Evolutionary conservation across 2,329 filamentous ascomycete genomes (phyloP).

Genomic region (Penicillium decumbens): DNA sequence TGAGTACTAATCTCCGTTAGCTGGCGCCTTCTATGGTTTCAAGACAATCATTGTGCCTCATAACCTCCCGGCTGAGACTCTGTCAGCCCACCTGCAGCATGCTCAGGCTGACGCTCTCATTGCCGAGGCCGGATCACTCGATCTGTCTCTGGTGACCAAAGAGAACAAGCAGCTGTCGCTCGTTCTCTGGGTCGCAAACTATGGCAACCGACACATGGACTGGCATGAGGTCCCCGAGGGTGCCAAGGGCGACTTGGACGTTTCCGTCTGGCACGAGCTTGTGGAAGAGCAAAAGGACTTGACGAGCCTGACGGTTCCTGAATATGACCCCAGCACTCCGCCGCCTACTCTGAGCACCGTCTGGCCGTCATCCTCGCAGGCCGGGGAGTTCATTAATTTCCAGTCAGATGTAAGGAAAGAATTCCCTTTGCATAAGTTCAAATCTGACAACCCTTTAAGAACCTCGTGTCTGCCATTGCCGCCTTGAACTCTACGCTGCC

Average conservation of each 20-base stretch:
- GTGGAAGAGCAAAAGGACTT: slow-evolving; percentile 63
- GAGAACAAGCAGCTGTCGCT: slow-evolving; percentile 67
- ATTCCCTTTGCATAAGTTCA: not conserved
- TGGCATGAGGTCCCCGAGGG: slow-evolving; percentile 86
- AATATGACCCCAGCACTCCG: slow-evolving; percentile 51
- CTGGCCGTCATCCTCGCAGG: slow-evolving; percentile 38
- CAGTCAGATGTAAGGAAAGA: slow-evolving; percentile 57
- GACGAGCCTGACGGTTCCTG: slow-evolving; percentile 61
- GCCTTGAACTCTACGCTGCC: slow-evolving; percentile 73
- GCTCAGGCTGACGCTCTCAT: slow-evolving; percentile 76
- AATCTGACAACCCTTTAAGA: slow-evolving; percentile 41
- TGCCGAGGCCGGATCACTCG: slow-evolving; percentile 79
- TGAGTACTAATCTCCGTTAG: slow-evolving; percentile 36
- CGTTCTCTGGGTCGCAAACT: slow-evolving; percentile 87
- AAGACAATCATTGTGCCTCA: slow-evolving; percentile 82
- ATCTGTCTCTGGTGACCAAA: slow-evolving; percentile 67
- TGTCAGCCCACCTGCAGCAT: slow-evolving; percentile 67
- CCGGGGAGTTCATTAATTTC: slow-evolving; percentile 73
- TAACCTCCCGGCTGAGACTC: slow-evolving; percentile 63
- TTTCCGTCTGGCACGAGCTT: slow-evolving; percentile 91
- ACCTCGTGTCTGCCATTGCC: slow-evolving; percentile 81
- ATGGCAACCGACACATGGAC: slow-evolving; percentile 86
- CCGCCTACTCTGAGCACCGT: slow-evolving; percentile 45
- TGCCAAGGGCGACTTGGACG: slow-evolving; percentile 67
- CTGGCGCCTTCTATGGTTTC: slow-evolving; percentile 83